phyloP scores from a whole-genome alignment of 1,139 yeast species.

The Yamadazyma jaroonii region DNA sequence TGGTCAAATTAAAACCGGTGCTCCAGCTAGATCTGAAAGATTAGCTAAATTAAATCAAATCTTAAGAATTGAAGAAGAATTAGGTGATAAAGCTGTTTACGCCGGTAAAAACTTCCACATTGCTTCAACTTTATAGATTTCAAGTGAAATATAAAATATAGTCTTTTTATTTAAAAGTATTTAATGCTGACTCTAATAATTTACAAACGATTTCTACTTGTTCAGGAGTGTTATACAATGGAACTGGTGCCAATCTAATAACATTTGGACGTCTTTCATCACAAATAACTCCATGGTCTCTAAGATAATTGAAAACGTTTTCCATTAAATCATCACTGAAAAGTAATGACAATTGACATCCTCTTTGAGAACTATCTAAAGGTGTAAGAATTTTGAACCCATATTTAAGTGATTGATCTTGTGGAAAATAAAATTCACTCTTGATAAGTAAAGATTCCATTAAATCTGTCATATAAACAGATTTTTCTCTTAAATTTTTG shows the following conservation, averaged over 20 bases:
- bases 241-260: conserved; percentile 78
- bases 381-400: conserved; percentile 79
- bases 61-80: conserved; percentile 95
- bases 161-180: background rate
- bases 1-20: conserved; percentile 99
- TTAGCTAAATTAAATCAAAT: conserved; percentile 96
- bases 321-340: conserved; percentile 68
- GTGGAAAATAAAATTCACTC: conserved; percentile 43
- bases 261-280: conserved; percentile 92
- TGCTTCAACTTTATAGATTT: conserved; percentile 29
- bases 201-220: conserved; percentile 55
- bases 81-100: conserved; percentile 91
- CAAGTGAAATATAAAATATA: background rate
- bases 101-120: conserved; percentile 87
- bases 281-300: conserved; percentile 63
- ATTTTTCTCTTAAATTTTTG: conserved; percentile 49
- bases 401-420: conserved; percentile 22
- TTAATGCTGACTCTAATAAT: conserved; percentile 41
- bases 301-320: conserved; percentile 48
- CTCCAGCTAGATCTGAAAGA: conserved; percentile 99
- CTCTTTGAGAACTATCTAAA: conserved; percentile 52
- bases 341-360: conserved; percentile 75
- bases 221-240: conserved; percentile 73
- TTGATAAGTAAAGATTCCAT: conserved; percentile 45
- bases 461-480: conserved; percentile 56